phyloP scores from a whole-genome alignment of 1,284 basidiomycete genomes.

The Grifola frondosa region DNA sequence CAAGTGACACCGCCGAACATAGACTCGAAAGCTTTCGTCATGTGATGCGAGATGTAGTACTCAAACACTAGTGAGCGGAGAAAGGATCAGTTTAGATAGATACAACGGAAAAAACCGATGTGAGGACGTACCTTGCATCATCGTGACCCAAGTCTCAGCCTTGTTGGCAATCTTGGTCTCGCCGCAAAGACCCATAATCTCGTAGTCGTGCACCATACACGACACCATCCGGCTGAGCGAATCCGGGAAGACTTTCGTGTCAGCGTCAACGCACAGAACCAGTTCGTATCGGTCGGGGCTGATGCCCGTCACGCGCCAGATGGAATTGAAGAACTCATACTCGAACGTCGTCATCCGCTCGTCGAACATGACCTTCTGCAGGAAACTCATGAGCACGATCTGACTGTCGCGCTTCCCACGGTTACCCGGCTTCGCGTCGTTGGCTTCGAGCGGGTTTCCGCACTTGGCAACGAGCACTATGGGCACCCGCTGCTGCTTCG shows the following conservation, averaged over 20 bases:
- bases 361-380: slow-evolving; percentile 99
- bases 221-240: slow-evolving; percentile 90
- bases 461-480: slow-evolving; percentile 94
- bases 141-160: slow-evolving; percentile 95
- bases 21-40: slow-evolving; percentile 98
- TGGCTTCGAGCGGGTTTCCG: slow-evolving; percentile 87
- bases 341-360: slow-evolving; percentile 99
- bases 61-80: slow-evolving; percentile 86
- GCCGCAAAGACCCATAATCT: slow-evolving; percentile 99
- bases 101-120: slow-evolving; percentile 5
- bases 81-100: slow-evolving; percentile 9
- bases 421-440: slow-evolving; percentile 94
- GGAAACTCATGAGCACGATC: slow-evolving; percentile 96
- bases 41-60: slow-evolving; percentile 99
- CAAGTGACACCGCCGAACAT: slow-evolving; percentile 99
- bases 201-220: slow-evolving; percentile 93
- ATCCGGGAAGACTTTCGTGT: slow-evolving; percentile 97
- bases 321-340: slow-evolving; percentile 98
- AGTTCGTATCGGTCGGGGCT: slow-evolving; percentile 97
- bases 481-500: slow-evolving; percentile 96
- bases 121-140: slow-evolving; percentile 91
- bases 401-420: slow-evolving; percentile 98
- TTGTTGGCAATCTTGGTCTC: slow-evolving; percentile 99
- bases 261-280: slow-evolving; percentile 97
- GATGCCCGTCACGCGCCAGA: slow-evolving; percentile 93